These are phyloP conservation scores for Pseudonitzschia multiseries DNA, from an alignment of 108 stramenopile species.

Conservation along the genomic window DNA sequence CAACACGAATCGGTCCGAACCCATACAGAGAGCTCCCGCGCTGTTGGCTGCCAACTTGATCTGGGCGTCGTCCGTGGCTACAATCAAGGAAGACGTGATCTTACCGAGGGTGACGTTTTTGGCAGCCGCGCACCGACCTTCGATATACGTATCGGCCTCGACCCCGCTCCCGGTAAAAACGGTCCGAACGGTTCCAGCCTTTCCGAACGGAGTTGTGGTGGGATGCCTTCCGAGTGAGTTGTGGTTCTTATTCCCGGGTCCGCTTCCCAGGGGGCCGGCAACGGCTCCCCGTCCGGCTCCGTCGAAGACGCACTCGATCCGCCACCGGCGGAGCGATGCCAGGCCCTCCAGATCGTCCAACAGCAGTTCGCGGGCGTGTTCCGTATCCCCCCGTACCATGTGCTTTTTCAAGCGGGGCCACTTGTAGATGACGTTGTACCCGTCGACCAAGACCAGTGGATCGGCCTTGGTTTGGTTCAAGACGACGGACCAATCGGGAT, in stretches of 20 bases:
- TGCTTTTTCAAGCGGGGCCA: constrained; percentile 84
- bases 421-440: constrained; percentile 85
- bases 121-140: constrained; percentile 66
- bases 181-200: constrained; percentile 40
- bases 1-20: constrained; percentile 67
- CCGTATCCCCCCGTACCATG: constrained; percentile 66
- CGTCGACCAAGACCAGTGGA: constrained; percentile 83
- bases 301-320: constrained; percentile 87
- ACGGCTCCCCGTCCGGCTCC: constrained; percentile 50
- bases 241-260: constrained; percentile 2
- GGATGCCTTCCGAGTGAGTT: not conserved
- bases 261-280: constrained; percentile 39
- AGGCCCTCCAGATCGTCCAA: constrained; percentile 81
- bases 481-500: constrained; percentile 84
- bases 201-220: not conserved
- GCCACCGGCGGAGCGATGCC: constrained; percentile 68
- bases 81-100: constrained; percentile 67
- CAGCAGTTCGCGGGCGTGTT: constrained; percentile 60
- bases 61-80: constrained; percentile 79
- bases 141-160: constrained; percentile 82
- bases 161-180: constrained; percentile 71
- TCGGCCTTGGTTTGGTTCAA: constrained; percentile 58
- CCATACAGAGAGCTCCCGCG: constrained; percentile 78
- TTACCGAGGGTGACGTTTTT: constrained; percentile 69
- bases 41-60: constrained; percentile 67